A percentile compares a stretch with the other conserved stretches of the same genome.
phyloP scores from a whole-genome alignment of 1,139 yeast genomes.

The Yamadazyma buinensis region DNA sequence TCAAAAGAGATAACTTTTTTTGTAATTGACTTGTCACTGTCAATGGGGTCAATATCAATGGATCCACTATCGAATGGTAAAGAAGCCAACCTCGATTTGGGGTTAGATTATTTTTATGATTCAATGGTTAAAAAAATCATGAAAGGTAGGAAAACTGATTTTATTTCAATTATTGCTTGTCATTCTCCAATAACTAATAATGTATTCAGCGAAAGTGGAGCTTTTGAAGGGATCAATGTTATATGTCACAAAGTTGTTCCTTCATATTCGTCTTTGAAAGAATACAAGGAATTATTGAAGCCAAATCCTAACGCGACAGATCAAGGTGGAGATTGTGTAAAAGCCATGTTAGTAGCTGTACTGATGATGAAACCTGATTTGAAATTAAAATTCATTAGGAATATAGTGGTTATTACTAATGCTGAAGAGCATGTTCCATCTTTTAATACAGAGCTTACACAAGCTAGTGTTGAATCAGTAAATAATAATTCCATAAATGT shows the following conservation, averaged over 20 bases:
- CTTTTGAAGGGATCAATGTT: constrained; percentile 26
- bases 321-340: constrained; percentile 22
- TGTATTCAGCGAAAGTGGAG: constrained; percentile 16
- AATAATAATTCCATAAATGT: constrained; percentile 21
- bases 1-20: constrained; percentile 49
- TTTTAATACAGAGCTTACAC: constrained; percentile 14
- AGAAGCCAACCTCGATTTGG: constrained; percentile 30
- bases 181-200: constrained; percentile 29
- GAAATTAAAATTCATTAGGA: constrained; percentile 29
- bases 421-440: constrained; percentile 17
- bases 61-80: constrained; percentile 14
- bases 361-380: constrained; percentile 27
- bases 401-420: constrained; percentile 46
- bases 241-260: constrained; percentile 22
- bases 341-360: constrained; percentile 27
- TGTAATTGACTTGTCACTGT: constrained; percentile 48
- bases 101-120: constrained; percentile 39
- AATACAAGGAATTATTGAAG: constrained; percentile 10
- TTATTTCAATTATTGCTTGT: constrained; percentile 43
- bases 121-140: constrained; percentile 40
- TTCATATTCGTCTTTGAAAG: constrained; percentile 19
- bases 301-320: constrained; percentile 6
- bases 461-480: constrained; percentile 17
- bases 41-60: constrained; percentile 28
- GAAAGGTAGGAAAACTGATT: constrained; percentile 55